Percentiles rank a stretch among this genome's conserved stretches.
Evolutionary conservation across 352 stramenopile genomes (phyloP).

Genomic region (Pythium coloratum): DNA sequence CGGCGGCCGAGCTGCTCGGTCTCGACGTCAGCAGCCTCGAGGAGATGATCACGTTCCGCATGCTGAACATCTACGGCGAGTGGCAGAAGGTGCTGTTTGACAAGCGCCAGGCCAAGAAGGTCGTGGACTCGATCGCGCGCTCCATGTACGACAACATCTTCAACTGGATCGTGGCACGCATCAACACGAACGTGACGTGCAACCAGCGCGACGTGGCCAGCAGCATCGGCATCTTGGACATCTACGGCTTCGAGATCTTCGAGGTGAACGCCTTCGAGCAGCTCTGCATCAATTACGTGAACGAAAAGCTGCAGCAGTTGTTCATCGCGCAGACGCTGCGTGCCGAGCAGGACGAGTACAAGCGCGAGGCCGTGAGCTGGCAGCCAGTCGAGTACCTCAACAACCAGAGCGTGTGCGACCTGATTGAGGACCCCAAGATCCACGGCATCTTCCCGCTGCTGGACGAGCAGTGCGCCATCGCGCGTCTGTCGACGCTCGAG

Average conservation of each 20-base stretch:
- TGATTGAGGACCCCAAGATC: slow-evolving; percentile 86
- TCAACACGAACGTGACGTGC: slow-evolving; percentile 84
- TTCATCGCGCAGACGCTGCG: slow-evolving; percentile 87
- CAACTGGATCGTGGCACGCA: slow-evolving; percentile 83
- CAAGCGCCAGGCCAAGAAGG: slow-evolving; percentile 74
- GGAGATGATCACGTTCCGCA: slow-evolving; percentile 72
- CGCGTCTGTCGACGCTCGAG: slow-evolving; percentile 65
- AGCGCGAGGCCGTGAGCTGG: slow-evolving; percentile 71
- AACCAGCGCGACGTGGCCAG: slow-evolving; percentile 61
- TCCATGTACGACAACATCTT: slow-evolving; percentile 91
- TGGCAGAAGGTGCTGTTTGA: slow-evolving; percentile 81
- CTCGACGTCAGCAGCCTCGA: slow-evolving; percentile 65
- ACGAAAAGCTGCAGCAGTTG: slow-evolving; percentile 86
- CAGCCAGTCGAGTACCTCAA: slow-evolving; percentile 83
- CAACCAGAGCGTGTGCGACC: slow-evolving; percentile 87
- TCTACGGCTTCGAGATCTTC: slow-evolving; percentile 92
- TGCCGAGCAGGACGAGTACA: slow-evolving; percentile 80
- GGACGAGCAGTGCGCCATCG: slow-evolving; percentile 79
- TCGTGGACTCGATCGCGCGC: slow-evolving; percentile 83
- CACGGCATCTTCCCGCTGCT: slow-evolving; percentile 82
- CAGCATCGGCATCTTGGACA: slow-evolving; percentile 88
- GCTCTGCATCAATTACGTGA: slow-evolving; percentile 91
- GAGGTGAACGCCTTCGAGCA: slow-evolving; percentile 90
- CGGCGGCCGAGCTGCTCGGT: slow-evolving; percentile 60
- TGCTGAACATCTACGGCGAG: slow-evolving; percentile 77